These are phyloP conservation scores for Eimeria brunetti DNA, from an alignment of 169 alveolate genomes.

Conservation along the genomic window DNA sequence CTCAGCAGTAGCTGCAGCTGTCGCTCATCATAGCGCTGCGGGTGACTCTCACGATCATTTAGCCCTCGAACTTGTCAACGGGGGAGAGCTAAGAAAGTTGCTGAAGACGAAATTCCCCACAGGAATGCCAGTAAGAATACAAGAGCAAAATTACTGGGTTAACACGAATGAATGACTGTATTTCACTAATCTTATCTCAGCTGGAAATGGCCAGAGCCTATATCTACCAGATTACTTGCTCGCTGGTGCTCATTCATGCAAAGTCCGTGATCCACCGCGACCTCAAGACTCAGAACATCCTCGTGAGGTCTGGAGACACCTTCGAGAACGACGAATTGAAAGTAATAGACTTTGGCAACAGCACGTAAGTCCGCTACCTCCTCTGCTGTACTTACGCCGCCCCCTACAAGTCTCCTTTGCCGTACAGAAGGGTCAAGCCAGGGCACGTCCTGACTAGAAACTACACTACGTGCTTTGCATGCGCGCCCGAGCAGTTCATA, in stretches of 20 bases:
- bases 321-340: constrained; percentile 51
- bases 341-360: constrained; percentile 54
- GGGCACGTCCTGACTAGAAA: constrained; percentile 20
- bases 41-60: constrained; percentile 38
- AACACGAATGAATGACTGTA: background rate
- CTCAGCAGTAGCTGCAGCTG: constrained; percentile 44
- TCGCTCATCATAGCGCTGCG: constrained; percentile 53
- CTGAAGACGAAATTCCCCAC: background rate
- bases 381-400: background rate
- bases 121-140: constrained; percentile 53
- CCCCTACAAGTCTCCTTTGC: background rate
- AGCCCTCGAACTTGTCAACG: constrained; percentile 36
- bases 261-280: constrained; percentile 96
- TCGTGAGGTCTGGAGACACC: constrained; percentile 38
- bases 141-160: no score
- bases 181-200: background rate
- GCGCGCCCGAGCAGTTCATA: constrained; percentile 63
- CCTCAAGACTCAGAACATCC: constrained; percentile 85
- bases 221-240: constrained; percentile 88
- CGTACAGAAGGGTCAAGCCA: constrained; percentile 28
- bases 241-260: constrained; percentile 94
- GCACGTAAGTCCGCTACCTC: constrained; percentile 46
- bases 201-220: constrained; percentile 82
- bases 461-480: constrained; percentile 49
- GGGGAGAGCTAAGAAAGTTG: constrained; percentile 45